phyloP scores from a whole-genome alignment of 805 yeast species.

The Pichia exigua region DNA sequence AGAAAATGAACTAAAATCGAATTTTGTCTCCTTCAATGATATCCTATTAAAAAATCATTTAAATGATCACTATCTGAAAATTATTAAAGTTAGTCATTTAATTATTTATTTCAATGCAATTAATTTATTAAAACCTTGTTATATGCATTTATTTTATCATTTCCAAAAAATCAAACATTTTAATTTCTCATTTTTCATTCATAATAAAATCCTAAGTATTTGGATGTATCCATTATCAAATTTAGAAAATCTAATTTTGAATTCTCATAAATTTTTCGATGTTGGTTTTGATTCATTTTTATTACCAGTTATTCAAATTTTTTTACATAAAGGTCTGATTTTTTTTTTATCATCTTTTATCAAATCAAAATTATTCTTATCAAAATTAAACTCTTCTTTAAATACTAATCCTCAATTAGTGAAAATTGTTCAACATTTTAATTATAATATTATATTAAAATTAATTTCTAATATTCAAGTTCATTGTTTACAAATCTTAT shows the following conservation, averaged over 20 bases:
- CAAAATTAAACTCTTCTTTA: conserved; percentile 7
- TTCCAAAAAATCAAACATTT: conserved; percentile 29
- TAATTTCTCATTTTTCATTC: conserved; percentile 30
- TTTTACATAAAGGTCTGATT: conserved; percentile 30
- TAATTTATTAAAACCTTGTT: conserved; percentile 32
- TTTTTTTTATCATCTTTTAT: conserved; percentile 15
- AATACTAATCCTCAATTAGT: background rate
- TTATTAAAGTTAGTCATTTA: conserved; percentile 18
- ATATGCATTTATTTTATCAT: conserved; percentile 27
- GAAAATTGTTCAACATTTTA: background rate
- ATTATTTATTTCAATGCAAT: conserved; percentile 20
- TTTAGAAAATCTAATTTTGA: conserved; percentile 28
- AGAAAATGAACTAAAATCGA: conserved; percentile 27
- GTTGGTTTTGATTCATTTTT: conserved; percentile 31
- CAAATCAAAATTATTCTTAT: conserved; percentile 25
- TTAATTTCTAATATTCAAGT: conserved; percentile 18
- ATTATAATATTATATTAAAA: conserved; percentile 8
- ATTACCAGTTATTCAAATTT: conserved; percentile 31
- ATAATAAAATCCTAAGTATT: conserved; percentile 28
- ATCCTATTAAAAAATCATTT: conserved; percentile 19
- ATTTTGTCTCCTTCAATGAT: conserved; percentile 26
- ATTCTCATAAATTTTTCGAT: conserved; percentile 21
- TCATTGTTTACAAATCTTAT: conserved; percentile 23
- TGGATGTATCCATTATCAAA: conserved; percentile 29
- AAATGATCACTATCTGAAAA: conserved; percentile 17